Conservation (phyloP, 176 grass and related monocot genomes). For the Oryza glumipatula region DNA sequence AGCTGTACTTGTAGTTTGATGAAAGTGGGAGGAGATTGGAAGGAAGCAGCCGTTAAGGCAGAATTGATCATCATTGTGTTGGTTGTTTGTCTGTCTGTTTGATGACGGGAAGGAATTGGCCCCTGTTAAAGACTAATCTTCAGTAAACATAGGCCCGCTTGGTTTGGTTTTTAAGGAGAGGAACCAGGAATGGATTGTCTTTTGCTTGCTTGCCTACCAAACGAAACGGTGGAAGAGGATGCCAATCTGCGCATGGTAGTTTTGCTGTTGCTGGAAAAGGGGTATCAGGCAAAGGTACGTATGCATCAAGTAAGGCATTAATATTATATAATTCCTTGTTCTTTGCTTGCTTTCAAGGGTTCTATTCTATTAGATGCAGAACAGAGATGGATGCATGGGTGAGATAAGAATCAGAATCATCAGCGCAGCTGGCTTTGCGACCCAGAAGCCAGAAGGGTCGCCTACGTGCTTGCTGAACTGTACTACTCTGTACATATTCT, state of each 20-base stretch:
- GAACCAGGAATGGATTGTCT: not conserved
- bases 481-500: too few species aligned
- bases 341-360: not conserved
- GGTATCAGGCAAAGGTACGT: not conserved
- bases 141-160: not conserved
- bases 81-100: conserved; percentile 15
- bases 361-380: too few species aligned
- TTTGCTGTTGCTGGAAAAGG: not conserved
- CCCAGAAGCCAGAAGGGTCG: too few species aligned
- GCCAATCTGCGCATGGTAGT: conserved; percentile 1
- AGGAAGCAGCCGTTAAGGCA: conserved; percentile 17
- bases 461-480: too few species aligned
- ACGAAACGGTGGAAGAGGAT: conserved; percentile 47
- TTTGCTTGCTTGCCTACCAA: conserved; percentile 42
- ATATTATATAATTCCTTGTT: not conserved
- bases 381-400: too few species aligned
- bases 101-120: conserved; percentile 12
- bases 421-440: too few species aligned
- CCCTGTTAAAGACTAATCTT: too few species aligned
- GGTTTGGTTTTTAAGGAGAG: not conserved
- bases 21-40: conserved; percentile 34
- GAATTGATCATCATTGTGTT: conserved; percentile 43
- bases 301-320: not conserved
- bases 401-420: too few species aligned
- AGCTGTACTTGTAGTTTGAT: conserved; percentile 1